Evolutionary conservation across 805 yeast genomes (phyloP).

Genomic region (Komagataella pseudopastoris): DNA sequence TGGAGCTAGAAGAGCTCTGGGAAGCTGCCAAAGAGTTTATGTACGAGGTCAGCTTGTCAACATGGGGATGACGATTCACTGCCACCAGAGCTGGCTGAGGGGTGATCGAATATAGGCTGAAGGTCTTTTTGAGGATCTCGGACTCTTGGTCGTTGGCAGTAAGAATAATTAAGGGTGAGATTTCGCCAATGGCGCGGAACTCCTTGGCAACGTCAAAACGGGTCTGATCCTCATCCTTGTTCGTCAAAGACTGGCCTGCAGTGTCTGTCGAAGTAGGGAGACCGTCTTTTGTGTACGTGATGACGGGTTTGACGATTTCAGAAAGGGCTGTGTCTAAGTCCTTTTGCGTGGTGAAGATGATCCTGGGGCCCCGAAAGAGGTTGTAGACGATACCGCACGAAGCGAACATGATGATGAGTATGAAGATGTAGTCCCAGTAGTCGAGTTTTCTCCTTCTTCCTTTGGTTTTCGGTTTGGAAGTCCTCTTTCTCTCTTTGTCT

Average conservation of each 20-base stretch:
- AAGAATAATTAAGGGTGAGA: constrained; percentile 16
- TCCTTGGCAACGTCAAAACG: constrained; percentile 11
- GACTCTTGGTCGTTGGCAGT: constrained; percentile 11
- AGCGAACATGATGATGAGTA: neutral
- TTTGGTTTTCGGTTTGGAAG: neutral
- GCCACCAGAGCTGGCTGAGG: constrained; percentile 22
- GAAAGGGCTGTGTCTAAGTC: neutral
- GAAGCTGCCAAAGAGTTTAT: constrained; percentile 8
- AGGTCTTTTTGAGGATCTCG: constrained; percentile 8
- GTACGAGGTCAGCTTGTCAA: constrained; percentile 12
- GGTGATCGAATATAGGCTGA: constrained; percentile 13
- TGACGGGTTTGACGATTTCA: neutral
- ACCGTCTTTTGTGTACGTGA: neutral
- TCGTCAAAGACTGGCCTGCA: neutral
- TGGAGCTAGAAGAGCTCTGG: neutral
- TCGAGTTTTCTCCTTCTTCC: neutral
- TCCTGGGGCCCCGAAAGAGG: neutral
- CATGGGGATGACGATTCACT: constrained; percentile 20
- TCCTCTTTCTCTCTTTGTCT: neutral
- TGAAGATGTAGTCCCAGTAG: neutral
- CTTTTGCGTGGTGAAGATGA: neutral
- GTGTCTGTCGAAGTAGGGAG: neutral
- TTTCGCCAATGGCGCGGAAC: constrained; percentile 19
- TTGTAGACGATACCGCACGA: neutral
- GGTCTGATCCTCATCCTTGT: neutral